Conservation (phyloP, 2,329 filamentous ascomycete species). For the Neofusicoccum sp. region DNA sequence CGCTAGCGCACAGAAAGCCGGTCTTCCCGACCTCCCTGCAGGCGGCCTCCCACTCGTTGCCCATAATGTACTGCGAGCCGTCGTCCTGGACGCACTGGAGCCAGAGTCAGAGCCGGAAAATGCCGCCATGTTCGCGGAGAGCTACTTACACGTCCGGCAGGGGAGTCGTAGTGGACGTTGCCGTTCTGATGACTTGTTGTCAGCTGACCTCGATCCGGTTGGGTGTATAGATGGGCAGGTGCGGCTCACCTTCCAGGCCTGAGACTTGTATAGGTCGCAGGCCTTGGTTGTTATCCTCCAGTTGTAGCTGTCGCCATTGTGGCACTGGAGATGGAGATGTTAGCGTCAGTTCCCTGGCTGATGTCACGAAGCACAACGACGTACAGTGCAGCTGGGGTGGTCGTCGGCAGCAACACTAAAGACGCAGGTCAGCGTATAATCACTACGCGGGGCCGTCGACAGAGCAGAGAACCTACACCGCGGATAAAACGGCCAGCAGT, state of each 20-base stretch:
- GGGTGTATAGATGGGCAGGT: too few relatives aligned
- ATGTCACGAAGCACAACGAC: too few relatives aligned
- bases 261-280: not conserved
- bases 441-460: not conserved
- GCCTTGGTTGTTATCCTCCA: not conserved
- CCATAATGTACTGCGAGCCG: not conserved
- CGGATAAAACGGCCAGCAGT: not conserved
- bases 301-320: constrained; percentile 6
- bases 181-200: not conserved
- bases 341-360: too few relatives aligned
- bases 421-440: not conserved
- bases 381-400: not conserved
- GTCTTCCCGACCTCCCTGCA: not conserved
- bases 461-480: not conserved
- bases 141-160: not conserved
- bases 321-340: not conserved
- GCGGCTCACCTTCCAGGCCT: not conserved
- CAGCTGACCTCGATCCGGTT: too few relatives aligned
- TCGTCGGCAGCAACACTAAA: not conserved
- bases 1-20: not conserved
- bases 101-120: not conserved
- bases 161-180: not conserved
- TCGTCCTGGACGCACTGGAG: not conserved
- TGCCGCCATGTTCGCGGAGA: not conserved
- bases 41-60: not conserved